Evolutionary conservation across 352 stramenopile species (phyloP), one percentile per base, ranked within the genome.

Genomic region (Globisporangium heterothallicum): DNA sequence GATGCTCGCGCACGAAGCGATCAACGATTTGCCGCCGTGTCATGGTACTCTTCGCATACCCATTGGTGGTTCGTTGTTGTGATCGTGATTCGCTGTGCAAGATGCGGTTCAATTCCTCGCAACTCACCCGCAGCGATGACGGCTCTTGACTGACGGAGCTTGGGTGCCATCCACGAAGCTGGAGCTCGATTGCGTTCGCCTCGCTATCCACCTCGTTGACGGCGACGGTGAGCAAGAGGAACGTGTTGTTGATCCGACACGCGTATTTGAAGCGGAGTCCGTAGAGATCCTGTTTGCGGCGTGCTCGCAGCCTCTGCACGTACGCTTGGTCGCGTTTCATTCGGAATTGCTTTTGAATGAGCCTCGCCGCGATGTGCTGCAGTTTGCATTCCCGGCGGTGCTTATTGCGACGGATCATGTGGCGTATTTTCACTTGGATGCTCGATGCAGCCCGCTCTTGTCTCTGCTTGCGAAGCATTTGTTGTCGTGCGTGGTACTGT

Each of bases 281-380:
- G n/a, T 29, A 29, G 3, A 12, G 12, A 2, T 70, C 60, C 12
- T 32, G 59, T 0, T 36, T 22, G 1, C 59, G 40, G 0, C 47
- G 13, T 13, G 42, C 16, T 14, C 50, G 52, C 25, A 38, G 18
- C 14, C 53, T 45, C 0, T 40, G 45, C 4, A 45, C 45, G n/a
- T 46, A 43, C 7, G 64, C 56, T 19, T 9, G 38, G 0, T 61
- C 57, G 0, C 34, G 47, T 1, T 35, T 42, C 26, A 42, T 49
- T 2, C 67, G 57, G 18, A 56, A 61, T 21, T 58, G 27, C 5
- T 54, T 50, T 49, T 76, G 67, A 46, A 71, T 76, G 8, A 74
- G 14, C 12, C 26, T 24, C 5, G 59, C 66, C 13, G 67, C 63
- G 21, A 71, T 26, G n/a, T 65, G 44, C 25, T 67, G 56, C 0